A percentile compares a stretch with the other conserved stretches of the same genome.
These are phyloP conservation scores for Skeletonema potamos DNA, from an alignment of 108 stramenopile species.

Conservation along the genomic window DNA sequence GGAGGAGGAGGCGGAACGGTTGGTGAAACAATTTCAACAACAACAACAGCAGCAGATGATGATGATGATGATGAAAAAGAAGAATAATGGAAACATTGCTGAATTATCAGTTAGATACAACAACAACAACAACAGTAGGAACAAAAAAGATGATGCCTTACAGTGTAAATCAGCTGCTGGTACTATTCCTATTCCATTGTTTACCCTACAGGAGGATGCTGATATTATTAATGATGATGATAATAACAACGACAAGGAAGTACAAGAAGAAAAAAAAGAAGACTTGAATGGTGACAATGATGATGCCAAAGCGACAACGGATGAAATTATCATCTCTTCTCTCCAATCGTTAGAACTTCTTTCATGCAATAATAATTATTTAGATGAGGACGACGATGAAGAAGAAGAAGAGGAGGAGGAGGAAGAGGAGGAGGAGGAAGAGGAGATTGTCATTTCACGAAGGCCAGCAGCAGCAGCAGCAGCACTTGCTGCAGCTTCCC, in stretches of 20 bases:
- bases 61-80: conserved; percentile 1
- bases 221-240: background rate
- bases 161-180: background rate
- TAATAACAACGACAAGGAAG: background rate
- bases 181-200: background rate
- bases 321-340: background rate
- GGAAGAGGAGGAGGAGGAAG: background rate
- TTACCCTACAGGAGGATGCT: background rate
- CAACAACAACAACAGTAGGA: no score
- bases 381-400: background rate
- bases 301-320: no score
- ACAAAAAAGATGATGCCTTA: no score
- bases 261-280: background rate
- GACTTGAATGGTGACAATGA: no score
- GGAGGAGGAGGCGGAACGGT: background rate
- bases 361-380: background rate
- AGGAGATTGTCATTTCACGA: background rate
- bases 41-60: no score
- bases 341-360: background rate
- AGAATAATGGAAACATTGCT: no score
- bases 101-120: no score
- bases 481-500: background rate
- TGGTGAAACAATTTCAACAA: no score
- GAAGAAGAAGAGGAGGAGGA: background rate
- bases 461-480: background rate